Evolutionary conservation across 2,329 filamentous ascomycete genomes (phyloP).

Genomic region (Monosporascus sp.): DNA sequence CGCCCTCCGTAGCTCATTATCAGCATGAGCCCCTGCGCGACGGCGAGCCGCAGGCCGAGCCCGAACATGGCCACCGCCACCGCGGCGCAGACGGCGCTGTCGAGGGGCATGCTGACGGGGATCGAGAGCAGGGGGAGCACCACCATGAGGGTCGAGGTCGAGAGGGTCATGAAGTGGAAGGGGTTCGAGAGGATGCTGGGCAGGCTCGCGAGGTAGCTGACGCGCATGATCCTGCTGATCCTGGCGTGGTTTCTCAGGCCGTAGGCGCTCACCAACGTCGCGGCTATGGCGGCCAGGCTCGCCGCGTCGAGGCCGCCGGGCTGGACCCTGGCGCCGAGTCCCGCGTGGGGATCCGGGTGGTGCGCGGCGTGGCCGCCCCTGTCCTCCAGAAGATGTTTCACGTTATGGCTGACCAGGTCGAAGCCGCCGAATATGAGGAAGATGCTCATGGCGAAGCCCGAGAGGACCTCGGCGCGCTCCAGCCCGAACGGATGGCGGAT

Average conservation of each 20-base stretch:
- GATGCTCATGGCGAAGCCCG: conserved; percentile 92
- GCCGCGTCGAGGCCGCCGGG: conserved; percentile 77
- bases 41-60: conserved; percentile 76
- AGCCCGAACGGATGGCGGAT: conserved; percentile 92
- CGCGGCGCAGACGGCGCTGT: conserved; percentile 72
- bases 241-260: conserved; percentile 84
- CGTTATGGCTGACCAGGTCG: conserved; percentile 87
- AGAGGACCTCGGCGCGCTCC: conserved; percentile 87
- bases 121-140: conserved; percentile 77
- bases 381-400: conserved; percentile 84
- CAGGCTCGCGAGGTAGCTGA: conserved; percentile 74
- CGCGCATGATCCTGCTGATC: conserved; percentile 86
- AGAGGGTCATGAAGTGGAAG: conserved; percentile 88
- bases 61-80: conserved; percentile 87
- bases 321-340: conserved; percentile 44
- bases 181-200: conserved; percentile 90
- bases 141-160: conserved; percentile 75
- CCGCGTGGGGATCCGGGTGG: conserved; percentile 59
- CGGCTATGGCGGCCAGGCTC: conserved; percentile 72
- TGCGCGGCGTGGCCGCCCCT: conserved; percentile 68
- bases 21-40: conserved; percentile 86
- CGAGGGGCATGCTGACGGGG: conserved; percentile 76
- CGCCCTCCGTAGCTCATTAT: conserved; percentile 76
- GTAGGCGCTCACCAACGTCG: conserved; percentile 81
- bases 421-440: conserved; percentile 97